Conservation (phyloP, 441 rosid species). For the Biscutella auriculata region DNA sequence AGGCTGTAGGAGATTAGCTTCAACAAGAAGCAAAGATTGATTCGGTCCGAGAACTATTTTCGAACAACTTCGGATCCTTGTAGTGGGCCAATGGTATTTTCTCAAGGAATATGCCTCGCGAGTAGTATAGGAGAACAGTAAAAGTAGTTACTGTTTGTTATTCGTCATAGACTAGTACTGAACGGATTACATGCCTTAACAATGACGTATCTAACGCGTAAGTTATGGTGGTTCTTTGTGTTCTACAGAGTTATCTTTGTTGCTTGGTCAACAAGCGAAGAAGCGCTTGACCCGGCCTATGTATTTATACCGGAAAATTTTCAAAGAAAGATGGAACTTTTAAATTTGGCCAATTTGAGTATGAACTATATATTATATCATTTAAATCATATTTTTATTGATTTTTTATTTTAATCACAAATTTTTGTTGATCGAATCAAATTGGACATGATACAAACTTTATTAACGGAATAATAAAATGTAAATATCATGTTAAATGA, state of each 20-base stretch:
- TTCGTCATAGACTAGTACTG: conserved; percentile 1
- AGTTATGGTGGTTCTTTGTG: not conserved
- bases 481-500: too few species aligned
- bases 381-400: too few species aligned
- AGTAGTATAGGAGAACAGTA: not conserved
- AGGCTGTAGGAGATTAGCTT: conserved; percentile 8
- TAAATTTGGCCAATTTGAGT: too few species aligned
- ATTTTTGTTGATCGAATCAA: too few species aligned
- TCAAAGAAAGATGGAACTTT: too few species aligned
- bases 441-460: too few species aligned
- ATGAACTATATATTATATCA: too few species aligned
- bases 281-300: too few species aligned
- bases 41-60: not conserved
- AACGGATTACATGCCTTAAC: not conserved
- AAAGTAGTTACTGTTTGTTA: conserved; percentile 4
- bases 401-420: too few species aligned
- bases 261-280: conserved; percentile 9
- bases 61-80: not conserved
- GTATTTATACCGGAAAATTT: too few species aligned
- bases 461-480: too few species aligned
- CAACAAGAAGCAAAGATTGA: conserved; percentile 10
- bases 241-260: not conserved
- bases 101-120: conserved; percentile 7
- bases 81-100: not conserved
- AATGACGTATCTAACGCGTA: not conserved